A percentile compares a stretch with the other conserved stretches of the same genome.
phyloP scores from a whole-genome alignment of 2,329 filamentous ascomycete species.

The Mycosphaerella arachidis region DNA sequence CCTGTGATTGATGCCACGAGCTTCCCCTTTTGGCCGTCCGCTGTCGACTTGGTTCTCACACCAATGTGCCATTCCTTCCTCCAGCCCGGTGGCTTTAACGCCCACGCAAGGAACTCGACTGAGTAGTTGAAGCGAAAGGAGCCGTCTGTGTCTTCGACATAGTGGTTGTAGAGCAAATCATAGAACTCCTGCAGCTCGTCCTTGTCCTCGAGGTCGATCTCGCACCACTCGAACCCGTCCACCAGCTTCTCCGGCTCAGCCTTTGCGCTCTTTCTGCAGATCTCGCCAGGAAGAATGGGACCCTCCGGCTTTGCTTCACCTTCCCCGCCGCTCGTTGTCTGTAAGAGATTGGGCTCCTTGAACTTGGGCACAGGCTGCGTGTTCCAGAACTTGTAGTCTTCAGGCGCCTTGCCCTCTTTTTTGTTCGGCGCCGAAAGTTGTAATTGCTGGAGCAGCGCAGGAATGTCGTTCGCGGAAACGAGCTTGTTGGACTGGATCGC shows the following conservation, averaged over 20 bases:
- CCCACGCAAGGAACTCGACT: constrained; percentile 83
- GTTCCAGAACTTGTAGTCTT: constrained; percentile 90
- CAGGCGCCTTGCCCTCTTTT: constrained; percentile 32
- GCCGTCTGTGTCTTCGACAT: constrained; percentile 93
- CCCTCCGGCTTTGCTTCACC: constrained; percentile 64
- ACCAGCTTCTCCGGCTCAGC: constrained; percentile 66
- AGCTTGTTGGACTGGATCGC: constrained; percentile 17
- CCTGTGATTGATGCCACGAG: constrained; percentile 95
- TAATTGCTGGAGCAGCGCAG: constrained; percentile 29
- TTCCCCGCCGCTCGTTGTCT: constrained; percentile 41
- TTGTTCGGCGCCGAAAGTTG: constrained; percentile 20
- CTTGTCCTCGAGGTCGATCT: constrained; percentile 76
- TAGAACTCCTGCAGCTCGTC: constrained; percentile 82
- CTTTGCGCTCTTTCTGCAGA: constrained; percentile 54
- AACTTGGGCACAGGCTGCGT: constrained; percentile 94
- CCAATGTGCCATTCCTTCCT: constrained; percentile 91
- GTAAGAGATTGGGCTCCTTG: constrained; percentile 41
- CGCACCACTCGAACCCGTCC: constrained; percentile 89
- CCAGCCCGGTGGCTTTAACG: constrained; percentile 92
- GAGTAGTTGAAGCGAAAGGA: constrained; percentile 99
- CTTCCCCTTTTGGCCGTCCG: constrained; percentile 65
- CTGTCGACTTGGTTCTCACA: constrained; percentile 60
- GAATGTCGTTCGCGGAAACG: constrained; percentile 26
- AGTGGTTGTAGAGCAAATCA: constrained; percentile 85
- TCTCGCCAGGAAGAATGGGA: constrained; percentile 73